phyloP scores from a whole-genome alignment of 768 basidiomycete species.

The Rubroboletus pulcherrimus region DNA sequence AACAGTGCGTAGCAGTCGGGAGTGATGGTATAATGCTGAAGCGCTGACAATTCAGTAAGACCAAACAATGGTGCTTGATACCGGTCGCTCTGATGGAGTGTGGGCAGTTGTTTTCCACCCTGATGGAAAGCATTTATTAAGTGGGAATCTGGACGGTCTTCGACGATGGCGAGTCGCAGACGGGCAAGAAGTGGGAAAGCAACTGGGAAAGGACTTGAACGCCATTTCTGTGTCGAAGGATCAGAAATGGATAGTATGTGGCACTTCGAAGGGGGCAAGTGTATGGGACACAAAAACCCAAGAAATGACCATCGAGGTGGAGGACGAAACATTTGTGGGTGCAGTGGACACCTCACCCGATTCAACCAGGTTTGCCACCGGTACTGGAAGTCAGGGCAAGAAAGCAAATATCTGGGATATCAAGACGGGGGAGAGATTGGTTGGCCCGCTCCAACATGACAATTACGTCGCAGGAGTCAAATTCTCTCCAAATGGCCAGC shows the following conservation, averaged over 20 bases:
- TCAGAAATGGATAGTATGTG: not conserved
- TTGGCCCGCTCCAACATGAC: not conserved
- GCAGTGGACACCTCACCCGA: not conserved
- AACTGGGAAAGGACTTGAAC: not conserved
- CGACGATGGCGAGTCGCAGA: not conserved
- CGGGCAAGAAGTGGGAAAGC: not conserved
- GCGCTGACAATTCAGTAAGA: not conserved
- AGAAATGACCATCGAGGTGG: not conserved
- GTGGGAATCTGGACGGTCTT: not conserved
- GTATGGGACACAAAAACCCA: not conserved
- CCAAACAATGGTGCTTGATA: not conserved
- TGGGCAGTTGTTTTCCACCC: not conserved
- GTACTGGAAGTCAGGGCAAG: not conserved
- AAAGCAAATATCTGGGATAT: not conserved
- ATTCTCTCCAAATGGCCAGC: not conserved
- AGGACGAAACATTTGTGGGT: too few relatives aligned
- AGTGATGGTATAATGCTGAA: not conserved
- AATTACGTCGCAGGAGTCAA: not conserved
- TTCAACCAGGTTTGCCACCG: not conserved
- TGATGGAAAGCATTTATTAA: not conserved
- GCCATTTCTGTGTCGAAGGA: not conserved
- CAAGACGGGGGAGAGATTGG: not conserved
- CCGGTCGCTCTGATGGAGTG: fast-evolving
- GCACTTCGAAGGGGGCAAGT: not conserved
- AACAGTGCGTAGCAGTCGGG: not conserved